Base-by-base conservation (phyloP, 441 rosid genomes). In the Adansonia grandidieri region DNA sequence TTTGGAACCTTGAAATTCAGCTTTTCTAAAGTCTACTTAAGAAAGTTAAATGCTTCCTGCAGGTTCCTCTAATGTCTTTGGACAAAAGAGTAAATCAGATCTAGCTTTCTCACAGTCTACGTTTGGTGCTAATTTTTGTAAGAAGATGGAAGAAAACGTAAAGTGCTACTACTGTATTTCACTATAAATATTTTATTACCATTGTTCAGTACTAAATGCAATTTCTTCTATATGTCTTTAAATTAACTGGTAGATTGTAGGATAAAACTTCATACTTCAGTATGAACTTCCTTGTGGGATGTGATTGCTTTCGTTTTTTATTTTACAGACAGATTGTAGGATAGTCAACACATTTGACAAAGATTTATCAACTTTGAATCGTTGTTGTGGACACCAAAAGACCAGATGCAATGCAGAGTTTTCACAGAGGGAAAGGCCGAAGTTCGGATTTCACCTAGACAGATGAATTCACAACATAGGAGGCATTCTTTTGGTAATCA, bases 141-240 rank as follows among this genome's bases (percentile, higher is more conserved):
- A 77, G 76, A 87, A 76, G 84, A 77, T 89, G 76, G 93, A 86
- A 47, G 84, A 78, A 11, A 84, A 87, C 63, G 96, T 92, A 88
- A 81, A 87, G 77, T 81, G 76, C 74, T 73, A 58, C 53, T 53
- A 45, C 69, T 71, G 44, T 24, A 2, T 32, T 62, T 42, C 28
- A 72, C 19, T 42, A 19, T 54, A 8, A 40, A 56, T 70, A 62
- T 78, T 76, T 73, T 57, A 70, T 71, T 77, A 51, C 75, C 62
- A 62, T 66, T 62, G 81, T 64, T 75, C 32, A 28, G 58, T 67
- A 37, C 56, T 66, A 37, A 73, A 64, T 58, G 28, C 79, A 6
- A 44, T 79, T 71, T 56, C 71, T 66, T 68, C 77, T 40, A 37
- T 14, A 51, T 64, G 50, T 61, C 78, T 78, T 79, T 78, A 65